phyloP scores from a whole-genome alignment of 2,329 filamentous ascomycete genomes.

The Aspergillus pseudoviridinutans region DNA sequence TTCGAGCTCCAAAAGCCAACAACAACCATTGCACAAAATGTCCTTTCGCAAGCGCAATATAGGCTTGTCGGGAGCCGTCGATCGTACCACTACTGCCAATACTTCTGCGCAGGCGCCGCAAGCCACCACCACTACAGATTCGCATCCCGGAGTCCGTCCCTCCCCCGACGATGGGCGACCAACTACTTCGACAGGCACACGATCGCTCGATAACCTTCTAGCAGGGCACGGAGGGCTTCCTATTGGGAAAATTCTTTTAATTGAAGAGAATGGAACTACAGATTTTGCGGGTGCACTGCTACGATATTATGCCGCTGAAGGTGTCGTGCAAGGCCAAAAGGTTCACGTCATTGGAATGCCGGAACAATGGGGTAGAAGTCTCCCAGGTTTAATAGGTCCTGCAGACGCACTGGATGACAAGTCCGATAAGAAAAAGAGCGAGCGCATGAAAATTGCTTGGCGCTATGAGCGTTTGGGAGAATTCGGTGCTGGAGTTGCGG shows the following conservation, averaged over 20 bases:
- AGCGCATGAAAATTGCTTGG: constrained; percentile 99
- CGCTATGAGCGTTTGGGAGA: constrained; percentile 83
- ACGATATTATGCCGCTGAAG: constrained; percentile 88
- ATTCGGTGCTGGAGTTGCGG: constrained; percentile 54
- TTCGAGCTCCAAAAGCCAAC: not conserved
- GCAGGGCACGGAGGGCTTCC: constrained; percentile 83
- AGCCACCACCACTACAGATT: constrained; percentile 25
- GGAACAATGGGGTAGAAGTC: constrained; percentile 74
- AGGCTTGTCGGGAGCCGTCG: constrained; percentile 45
- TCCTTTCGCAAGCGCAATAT: constrained; percentile 67
- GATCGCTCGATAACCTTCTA: constrained; percentile 77
- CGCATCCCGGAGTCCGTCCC: constrained; percentile 62
- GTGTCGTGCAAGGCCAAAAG: constrained; percentile 82
- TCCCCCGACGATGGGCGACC: constrained; percentile 83
- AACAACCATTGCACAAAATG: constrained; percentile 41
- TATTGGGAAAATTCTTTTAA: constrained; percentile 72
- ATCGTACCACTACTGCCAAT: constrained; percentile 30
- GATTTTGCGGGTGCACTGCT: constrained; percentile 85
- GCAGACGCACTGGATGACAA: constrained; percentile 45
- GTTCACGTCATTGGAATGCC: constrained; percentile 80
- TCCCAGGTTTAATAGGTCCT: constrained; percentile 67
- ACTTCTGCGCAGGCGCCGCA: constrained; percentile 21
- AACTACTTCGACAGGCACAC: constrained; percentile 87
- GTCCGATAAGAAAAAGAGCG: constrained; percentile 45
- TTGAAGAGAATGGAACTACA: constrained; percentile 88